Evolutionary conservation across 441 rosid genomes (phyloP).

Genomic region (Eutrema salsugineum): DNA sequence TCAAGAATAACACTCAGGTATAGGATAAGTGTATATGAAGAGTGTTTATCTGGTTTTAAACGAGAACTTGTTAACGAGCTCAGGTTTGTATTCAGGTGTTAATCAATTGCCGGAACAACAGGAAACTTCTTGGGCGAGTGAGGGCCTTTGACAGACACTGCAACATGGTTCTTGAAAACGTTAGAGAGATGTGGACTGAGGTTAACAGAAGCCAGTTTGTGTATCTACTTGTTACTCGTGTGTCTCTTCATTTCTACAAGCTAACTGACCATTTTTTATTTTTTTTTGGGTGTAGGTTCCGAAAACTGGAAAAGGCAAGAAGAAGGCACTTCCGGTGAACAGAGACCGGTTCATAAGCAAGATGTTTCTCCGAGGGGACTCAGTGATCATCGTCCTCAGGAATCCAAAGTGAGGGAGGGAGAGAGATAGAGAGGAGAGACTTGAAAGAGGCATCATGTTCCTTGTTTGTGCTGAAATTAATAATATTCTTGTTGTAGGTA

Average conservation of each 20-base stretch:
- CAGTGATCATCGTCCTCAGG: slow-evolving; percentile 78
- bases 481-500: slow-evolving; percentile 17
- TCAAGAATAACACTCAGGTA: slow-evolving; percentile 82
- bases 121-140: slow-evolving; percentile 82
- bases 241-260: neutral
- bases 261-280: neutral
- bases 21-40: neutral
- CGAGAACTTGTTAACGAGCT: neutral
- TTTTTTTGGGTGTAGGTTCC: slow-evolving; percentile 48
- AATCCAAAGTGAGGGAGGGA: slow-evolving; percentile 56
- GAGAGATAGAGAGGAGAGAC: too few relatives aligned
- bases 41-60: neutral
- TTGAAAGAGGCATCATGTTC: neutral
- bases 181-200: slow-evolving; percentile 95
- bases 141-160: slow-evolving; percentile 87
- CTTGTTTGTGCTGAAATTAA: neutral
- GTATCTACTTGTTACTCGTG: neutral
- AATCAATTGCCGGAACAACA: slow-evolving; percentile 85
- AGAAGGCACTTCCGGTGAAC: slow-evolving; percentile 77
- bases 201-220: slow-evolving; percentile 21
- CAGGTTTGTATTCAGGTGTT: slow-evolving; percentile 45
- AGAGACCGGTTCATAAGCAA: slow-evolving; percentile 86
- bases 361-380: slow-evolving; percentile 90
- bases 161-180: slow-evolving; percentile 92
- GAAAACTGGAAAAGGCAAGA: slow-evolving; percentile 87